Base-by-base conservation (phyloP, 192 early-diverging fungal species). In the Kickxella alabastrina region DNA sequence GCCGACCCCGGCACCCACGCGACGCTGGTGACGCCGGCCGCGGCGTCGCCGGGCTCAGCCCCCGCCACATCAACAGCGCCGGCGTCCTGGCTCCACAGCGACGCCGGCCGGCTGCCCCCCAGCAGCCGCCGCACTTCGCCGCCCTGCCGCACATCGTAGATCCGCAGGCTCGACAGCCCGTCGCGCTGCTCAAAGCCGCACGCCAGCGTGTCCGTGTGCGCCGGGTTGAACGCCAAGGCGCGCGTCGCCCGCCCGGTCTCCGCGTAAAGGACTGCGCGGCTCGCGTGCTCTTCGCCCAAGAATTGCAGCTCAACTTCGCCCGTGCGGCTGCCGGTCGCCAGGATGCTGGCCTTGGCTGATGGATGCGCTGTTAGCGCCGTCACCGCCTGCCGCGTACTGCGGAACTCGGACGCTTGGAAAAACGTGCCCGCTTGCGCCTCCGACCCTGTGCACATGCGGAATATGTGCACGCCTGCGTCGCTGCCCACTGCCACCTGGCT, bases 141-240 rank as follows among this genome's bases (percentile, higher is more conserved):
- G 27, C 48, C 57, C 13, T 55, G 63, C 43, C 59, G 43, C 36
- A 68, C 43, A 22, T 75, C 66, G 29, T 60, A 44, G 17, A 75
- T 64, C 2, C 49, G 52, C 15, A 75, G 57, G 44, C 72, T 65
- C 24, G 60, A 40, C 23, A 26, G 43, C 17, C 65, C 60, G 21
- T 75, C 72, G 22, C 39, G 47, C 35, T 58, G 51, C 46, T 75
- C 72, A 35, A 75, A 75, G 1, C 72, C 72, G 18, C 65, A 63
- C 2, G 72, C 72, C 10, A 75, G 44, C 51, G 59, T 32, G 54
- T 75, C 60, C 26, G 37, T 57, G 34, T 63, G 62, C 10, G 39
- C 38, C 0, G 48, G 19, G n/a, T 60, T 75, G 42, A 75, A 75
- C 17, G 60, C 55, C 23, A 75, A 26, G 10, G 56, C 55, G 12